Evolutionary conservation across 352 stramenopile species (phyloP).

Genomic region (Globisporangium camurandrum): DNA sequence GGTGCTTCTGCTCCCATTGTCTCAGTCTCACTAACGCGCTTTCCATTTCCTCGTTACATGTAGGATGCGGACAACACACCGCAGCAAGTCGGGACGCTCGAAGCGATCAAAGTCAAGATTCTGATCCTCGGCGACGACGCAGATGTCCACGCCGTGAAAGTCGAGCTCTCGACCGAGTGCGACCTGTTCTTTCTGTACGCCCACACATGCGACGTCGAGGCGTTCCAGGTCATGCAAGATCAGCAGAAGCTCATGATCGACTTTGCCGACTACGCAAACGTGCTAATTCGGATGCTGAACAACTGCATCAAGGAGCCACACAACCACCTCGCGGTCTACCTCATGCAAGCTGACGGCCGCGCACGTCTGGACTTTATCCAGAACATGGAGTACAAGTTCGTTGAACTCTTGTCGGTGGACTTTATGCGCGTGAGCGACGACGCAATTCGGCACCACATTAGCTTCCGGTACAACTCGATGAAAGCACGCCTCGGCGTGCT

Average conservation of each 20-base stretch:
- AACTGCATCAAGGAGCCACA: conserved; percentile 94
- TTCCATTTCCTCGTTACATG: not conserved
- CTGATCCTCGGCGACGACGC: conserved; percentile 84
- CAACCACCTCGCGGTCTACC: conserved; percentile 90
- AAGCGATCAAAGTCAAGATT: conserved; percentile 94
- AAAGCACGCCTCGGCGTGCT: conserved; percentile 89
- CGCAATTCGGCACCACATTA: conserved; percentile 89
- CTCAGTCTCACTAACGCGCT: not conserved
- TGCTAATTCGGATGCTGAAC: conserved; percentile 93
- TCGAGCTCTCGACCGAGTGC: conserved; percentile 89
- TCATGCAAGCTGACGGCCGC: conserved; percentile 89
- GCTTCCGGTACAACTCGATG: conserved; percentile 92
- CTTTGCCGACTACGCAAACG: conserved; percentile 91
- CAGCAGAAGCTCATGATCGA: conserved; percentile 95
- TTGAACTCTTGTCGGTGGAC: conserved; percentile 89
- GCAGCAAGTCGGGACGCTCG: conserved; percentile 87
- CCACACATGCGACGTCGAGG: conserved; percentile 82
- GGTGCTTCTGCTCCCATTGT: no score
- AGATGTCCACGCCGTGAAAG: conserved; percentile 74
- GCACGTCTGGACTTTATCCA: conserved; percentile 92
- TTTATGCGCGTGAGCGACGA: conserved; percentile 88
- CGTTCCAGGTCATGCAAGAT: conserved; percentile 89
- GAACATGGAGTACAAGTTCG: conserved; percentile 97
- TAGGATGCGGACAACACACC: conserved; percentile 78
- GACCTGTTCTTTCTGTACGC: conserved; percentile 93